Base-by-base conservation (phyloP, 2,329 filamentous ascomycete genomes). In the Diaporthe helianthi region DNA sequence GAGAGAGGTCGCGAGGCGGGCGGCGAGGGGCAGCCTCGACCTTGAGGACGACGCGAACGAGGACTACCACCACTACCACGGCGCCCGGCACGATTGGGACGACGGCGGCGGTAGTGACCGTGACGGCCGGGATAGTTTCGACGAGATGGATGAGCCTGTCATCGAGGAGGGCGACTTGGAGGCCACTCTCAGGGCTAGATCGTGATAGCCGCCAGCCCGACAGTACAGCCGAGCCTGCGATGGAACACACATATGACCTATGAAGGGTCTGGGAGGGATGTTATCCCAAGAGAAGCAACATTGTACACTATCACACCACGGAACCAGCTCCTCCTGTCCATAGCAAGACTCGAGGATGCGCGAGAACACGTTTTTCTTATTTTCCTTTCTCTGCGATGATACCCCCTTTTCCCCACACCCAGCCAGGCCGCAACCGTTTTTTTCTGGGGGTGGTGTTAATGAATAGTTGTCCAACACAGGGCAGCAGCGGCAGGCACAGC, bases 1-100 rank as follows among this genome's bases (percentile, higher is more conserved):
- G 78, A 80, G 89, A 65, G 86, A 85, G 49, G 77, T 82, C 53
- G 86, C 84, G 24, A 79, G 82, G 54, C 80, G 83, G n/a, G 85
- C 83, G 4, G 83, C 84, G 0, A 78, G 81, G 49, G 85, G 84
- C 26, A 83, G 84, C 46, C 74, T 83, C 22, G 83, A 84, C 26
- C 79, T 75, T 4, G 82, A 82, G 63, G 73, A 79, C 74, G 78
- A 79, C 13, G 51, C 58, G n/a, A 29, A 41, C 44, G 52, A 58
- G 24, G 41, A 58, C 26, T 47, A 51, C 31, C 26, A 13, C 17
- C 44, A 36, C 5, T 26, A 52, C 22, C 41, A 47, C 13, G 17
- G 17, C 4, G 24, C 19, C 2, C 49, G 41, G 17, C 41, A 29
- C 26, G 65, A 31, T 13, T 67, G 65, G 65, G 65, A 51, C 44